Evolutionary conservation across 371 early-diverging fungal species (phyloP).

Genomic region (Mucor racemosus): DNA sequence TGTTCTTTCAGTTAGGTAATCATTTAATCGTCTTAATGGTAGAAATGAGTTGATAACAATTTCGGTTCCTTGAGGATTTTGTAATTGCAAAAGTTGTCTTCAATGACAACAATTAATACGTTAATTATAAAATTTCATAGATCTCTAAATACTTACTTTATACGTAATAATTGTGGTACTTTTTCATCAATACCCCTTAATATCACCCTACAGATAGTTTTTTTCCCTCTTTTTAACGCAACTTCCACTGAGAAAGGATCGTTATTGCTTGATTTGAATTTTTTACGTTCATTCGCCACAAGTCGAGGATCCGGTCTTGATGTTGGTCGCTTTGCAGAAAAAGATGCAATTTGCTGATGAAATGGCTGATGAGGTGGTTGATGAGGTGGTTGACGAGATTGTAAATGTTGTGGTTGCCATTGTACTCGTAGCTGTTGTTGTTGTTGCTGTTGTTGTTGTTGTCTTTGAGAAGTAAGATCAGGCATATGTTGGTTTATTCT

Average conservation of each 20-base stretch:
- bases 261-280: neutral
- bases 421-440: neutral
- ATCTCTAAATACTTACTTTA: neutral
- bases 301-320: constrained; percentile 10
- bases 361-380: neutral
- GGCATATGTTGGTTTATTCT: neutral
- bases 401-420: neutral
- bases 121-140: neutral
- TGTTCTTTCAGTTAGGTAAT: neutral
- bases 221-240: neutral
- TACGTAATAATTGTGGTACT: neutral
- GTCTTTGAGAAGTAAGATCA: neutral
- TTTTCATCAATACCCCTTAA: neutral
- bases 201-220: neutral
- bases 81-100: neutral
- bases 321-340: neutral
- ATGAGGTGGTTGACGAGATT: neutral
- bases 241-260: neutral
- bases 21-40: constrained; percentile 4
- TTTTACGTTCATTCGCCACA: neutral
- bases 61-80: neutral
- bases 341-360: neutral
- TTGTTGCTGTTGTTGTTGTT: neutral
- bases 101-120: neutral
- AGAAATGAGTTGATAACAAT: constrained; percentile 10